phyloP scores from a whole-genome alignment of 345 rosid genomes.

The Reutealis trisperma region DNA sequence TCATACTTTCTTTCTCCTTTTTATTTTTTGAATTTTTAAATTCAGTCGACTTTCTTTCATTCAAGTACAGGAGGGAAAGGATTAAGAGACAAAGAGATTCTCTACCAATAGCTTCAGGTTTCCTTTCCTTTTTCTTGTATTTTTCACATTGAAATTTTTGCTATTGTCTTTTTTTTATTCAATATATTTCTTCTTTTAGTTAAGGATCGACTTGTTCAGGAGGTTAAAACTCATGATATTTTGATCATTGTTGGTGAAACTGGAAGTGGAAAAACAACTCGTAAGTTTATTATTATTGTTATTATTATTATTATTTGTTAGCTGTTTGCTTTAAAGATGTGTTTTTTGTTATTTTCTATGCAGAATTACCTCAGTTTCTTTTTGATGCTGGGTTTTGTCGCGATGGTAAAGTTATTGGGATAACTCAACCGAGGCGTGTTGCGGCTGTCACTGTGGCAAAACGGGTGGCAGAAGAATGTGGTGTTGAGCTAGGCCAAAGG shows the following conservation, averaged over 20 bases:
- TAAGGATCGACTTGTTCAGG: conserved; percentile 71
- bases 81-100: conserved; percentile 65
- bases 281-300: conserved; percentile 50
- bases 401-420: conserved; percentile 68
- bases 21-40: not conserved
- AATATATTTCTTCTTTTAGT: conserved; percentile 36
- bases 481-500: conserved; percentile 69
- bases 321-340: not conserved
- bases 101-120: conserved; percentile 89
- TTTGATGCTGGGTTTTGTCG: conserved; percentile 71
- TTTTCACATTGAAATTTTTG: not conserved
- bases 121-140: not conserved
- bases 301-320: not conserved
- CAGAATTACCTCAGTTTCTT: conserved; percentile 87
- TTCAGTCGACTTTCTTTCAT: not conserved
- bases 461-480: conserved; percentile 86
- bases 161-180: conserved; percentile 13
- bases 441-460: conserved; percentile 90
- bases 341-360: conserved; percentile 11
- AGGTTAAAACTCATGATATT: conserved; percentile 57
- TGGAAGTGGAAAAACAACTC: conserved; percentile 97
- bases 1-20: not conserved
- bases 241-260: conserved; percentile 94
- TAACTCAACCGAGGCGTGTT: conserved; percentile 92
- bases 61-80: conserved; percentile 46